Conservation (phyloP, 2,329 filamentous ascomycete genomes). For the Xylariaceae sp. region DNA sequence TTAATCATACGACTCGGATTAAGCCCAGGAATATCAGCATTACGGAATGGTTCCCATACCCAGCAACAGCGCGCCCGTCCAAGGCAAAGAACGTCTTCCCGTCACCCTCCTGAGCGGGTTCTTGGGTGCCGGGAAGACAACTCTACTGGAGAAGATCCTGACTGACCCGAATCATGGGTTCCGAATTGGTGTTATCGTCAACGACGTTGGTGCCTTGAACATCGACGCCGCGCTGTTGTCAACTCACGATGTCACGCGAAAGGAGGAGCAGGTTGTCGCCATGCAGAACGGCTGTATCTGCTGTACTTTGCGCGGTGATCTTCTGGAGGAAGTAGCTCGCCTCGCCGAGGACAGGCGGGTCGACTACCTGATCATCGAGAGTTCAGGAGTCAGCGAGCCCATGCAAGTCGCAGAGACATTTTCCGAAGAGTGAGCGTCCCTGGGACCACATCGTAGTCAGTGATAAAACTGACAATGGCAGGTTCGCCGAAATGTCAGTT, state of each 20-base stretch:
- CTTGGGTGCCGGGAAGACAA: slow-evolving; percentile 66
- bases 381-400: slow-evolving; percentile 21
- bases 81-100: slow-evolving; percentile 39
- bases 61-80: not conserved
- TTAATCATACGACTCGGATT: too few species aligned
- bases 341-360: slow-evolving; percentile 59
- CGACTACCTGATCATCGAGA: slow-evolving; percentile 44
- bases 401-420: slow-evolving; percentile 24
- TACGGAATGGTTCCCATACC: slow-evolving; percentile 5
- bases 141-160: slow-evolving; percentile 64
- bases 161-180: slow-evolving; percentile 59
- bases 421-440: slow-evolving; percentile 44
- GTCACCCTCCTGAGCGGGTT: slow-evolving; percentile 60
- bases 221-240: slow-evolving; percentile 61
- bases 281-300: slow-evolving; percentile 74
- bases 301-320: slow-evolving; percentile 67
- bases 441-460: slow-evolving; percentile 66
- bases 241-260: slow-evolving; percentile 49
- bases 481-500: slow-evolving; percentile 32
- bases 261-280: slow-evolving; percentile 61
- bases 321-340: slow-evolving; percentile 64
- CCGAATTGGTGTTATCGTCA: slow-evolving; percentile 67
- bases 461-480: slow-evolving; percentile 35
- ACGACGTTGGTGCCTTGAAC: slow-evolving; percentile 65
- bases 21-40: too few species aligned